Percentiles rank a stretch among this genome's conserved stretches.
phyloP scores from a whole-genome alignment of 768 basidiomycete species.

The Lactarius evosmus region DNA sequence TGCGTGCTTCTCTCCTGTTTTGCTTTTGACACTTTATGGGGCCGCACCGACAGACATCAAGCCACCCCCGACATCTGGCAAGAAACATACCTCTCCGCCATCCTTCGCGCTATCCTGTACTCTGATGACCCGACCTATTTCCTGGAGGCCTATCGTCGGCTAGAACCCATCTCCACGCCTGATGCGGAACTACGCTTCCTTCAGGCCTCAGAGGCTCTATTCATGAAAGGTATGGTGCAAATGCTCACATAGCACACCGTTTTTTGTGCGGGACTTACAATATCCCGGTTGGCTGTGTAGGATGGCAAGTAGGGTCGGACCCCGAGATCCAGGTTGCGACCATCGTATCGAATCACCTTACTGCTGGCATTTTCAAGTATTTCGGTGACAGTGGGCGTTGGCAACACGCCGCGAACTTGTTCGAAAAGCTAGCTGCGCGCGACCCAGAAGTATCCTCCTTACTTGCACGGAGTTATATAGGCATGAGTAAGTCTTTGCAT shows the following conservation, averaged over 20 bases:
- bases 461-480: constrained; percentile 86
- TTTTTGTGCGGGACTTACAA: neutral
- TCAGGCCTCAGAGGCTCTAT: constrained; percentile 84
- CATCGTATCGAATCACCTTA: constrained; percentile 93
- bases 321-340: constrained; percentile 99
- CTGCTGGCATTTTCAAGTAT: constrained; percentile 93
- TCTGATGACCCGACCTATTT: constrained; percentile 92
- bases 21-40: neutral
- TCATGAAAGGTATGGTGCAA: constrained; percentile 77
- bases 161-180: constrained; percentile 87
- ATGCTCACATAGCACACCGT: neutral
- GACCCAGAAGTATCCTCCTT: constrained; percentile 90
- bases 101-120: constrained; percentile 89
- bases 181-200: constrained; percentile 91
- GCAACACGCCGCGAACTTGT: constrained; percentile 86
- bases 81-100: constrained; percentile 92
- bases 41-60: constrained; percentile 58
- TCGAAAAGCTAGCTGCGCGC: constrained; percentile 81
- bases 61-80: constrained; percentile 93
- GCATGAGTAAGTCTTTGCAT: constrained; percentile 76
- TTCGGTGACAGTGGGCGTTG: constrained; percentile 89
- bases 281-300: constrained; percentile 38
- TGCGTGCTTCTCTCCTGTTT: constrained; percentile 38
- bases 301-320: constrained; percentile 98
- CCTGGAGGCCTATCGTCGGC: constrained; percentile 90